Evolutionary conservation across 1,284 basidiomycete genomes (phyloP).

Genomic region (Trametes pubescens): DNA sequence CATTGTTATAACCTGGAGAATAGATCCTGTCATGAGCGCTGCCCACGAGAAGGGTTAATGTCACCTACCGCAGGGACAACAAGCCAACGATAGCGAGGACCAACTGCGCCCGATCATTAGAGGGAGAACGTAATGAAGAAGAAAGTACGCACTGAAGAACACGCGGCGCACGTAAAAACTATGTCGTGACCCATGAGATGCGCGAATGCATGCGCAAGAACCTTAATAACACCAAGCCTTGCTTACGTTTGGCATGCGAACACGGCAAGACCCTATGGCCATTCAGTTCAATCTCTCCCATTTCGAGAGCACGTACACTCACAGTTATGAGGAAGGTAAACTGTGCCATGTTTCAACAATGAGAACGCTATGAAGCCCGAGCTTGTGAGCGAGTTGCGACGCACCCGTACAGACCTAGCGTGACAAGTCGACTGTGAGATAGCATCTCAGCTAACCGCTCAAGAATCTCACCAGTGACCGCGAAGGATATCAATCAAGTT

Average conservation of each 20-base stretch:
- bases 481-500: neutral
- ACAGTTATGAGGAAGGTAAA: constrained; percentile 10
- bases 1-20: constrained; percentile 4
- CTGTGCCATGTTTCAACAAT: neutral
- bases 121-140: no score
- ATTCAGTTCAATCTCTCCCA: no score
- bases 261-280: constrained; percentile 1
- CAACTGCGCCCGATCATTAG: neutral
- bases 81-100: constrained; percentile 11
- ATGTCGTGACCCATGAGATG: neutral
- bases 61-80: constrained; percentile 8
- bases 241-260: constrained; percentile 8
- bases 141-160: neutral
- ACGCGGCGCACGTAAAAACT: constrained; percentile 13
- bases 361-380: neutral
- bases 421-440: neutral
- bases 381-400: neutral
- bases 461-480: constrained; percentile 6
- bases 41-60: neutral
- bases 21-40: neutral
- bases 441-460: neutral
- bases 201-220: neutral
- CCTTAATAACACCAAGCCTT: neutral
- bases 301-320: neutral
- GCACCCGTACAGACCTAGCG: constrained; percentile 5